Conservation (phyloP, 306 rosid species). For the Glycine latifolia region DNA sequence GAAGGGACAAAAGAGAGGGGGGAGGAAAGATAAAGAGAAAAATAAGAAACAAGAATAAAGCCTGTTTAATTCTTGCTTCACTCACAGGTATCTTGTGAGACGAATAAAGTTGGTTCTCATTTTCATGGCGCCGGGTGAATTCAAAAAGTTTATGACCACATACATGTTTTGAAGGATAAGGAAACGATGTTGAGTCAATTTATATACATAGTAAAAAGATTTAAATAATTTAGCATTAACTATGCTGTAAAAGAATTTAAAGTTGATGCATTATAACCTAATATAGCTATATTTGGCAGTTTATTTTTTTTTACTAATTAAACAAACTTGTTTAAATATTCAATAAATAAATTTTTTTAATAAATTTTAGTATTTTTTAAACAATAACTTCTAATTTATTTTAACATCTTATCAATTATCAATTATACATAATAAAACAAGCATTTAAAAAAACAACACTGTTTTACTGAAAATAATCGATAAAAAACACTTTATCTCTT, state of each 20-base stretch:
- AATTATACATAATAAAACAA: not conserved
- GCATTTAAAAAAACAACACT: not conserved
- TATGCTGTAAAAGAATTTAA: not conserved
- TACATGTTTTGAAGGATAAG: not conserved
- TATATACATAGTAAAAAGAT: not conserved
- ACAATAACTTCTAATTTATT: no score
- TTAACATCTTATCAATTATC: not conserved
- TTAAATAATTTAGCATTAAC: not conserved
- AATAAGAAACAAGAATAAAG: slow-evolving; percentile 30
- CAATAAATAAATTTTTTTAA: no score
- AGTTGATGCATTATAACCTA: not conserved
- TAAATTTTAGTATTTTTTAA: no score
- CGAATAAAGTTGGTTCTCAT: slow-evolving; percentile 42
- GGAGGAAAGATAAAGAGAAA: slow-evolving; percentile 11
- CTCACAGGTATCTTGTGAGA: not conserved
- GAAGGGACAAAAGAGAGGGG: not conserved
- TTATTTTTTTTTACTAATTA: no score
- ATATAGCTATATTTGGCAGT: no score
- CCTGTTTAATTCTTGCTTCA: slow-evolving; percentile 30
- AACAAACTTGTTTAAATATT: no score
- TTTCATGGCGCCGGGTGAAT: slow-evolving; percentile 13
- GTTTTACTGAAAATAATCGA: not conserved
- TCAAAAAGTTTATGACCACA: not conserved
- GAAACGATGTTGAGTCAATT: not conserved
- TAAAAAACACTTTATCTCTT: not conserved